Evolutionary conservation across 768 basidiomycete genomes (phyloP).

Genomic region (Cystofilobasidium ferigula): DNA sequence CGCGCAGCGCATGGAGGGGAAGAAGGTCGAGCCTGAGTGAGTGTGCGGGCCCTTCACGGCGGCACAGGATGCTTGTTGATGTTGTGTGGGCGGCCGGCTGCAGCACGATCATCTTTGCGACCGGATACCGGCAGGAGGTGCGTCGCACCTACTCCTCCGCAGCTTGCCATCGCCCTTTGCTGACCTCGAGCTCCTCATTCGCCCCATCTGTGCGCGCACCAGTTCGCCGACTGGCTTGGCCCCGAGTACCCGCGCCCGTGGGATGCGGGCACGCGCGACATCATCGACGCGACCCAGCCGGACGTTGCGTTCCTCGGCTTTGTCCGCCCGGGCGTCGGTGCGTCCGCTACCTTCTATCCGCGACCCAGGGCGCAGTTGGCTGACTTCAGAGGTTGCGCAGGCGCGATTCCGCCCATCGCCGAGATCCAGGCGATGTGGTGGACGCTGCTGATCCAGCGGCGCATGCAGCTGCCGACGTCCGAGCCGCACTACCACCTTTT

Average conservation of each 20-base stretch:
- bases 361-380: neutral
- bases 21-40: conserved; percentile 43
- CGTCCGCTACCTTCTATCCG: conserved; percentile 24
- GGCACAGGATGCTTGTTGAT: neutral
- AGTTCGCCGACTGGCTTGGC: conserved; percentile 35
- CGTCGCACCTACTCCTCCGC: neutral
- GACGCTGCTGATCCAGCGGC: conserved; percentile 45
- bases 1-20: conserved; percentile 39
- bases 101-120: conserved; percentile 43
- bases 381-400: conserved; percentile 22
- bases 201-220: conserved; percentile 30
- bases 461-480: conserved; percentile 42
- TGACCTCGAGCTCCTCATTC: too few relatives aligned
- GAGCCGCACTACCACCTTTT: conserved; percentile 50
- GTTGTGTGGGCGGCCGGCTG: neutral
- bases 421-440: conserved; percentile 55
- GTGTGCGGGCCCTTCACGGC: neutral
- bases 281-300: conserved; percentile 37
- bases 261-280: conserved; percentile 44
- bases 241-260: conserved; percentile 41
- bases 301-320: conserved; percentile 50
- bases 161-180: too few relatives aligned
- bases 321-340: conserved; percentile 51
- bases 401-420: conserved; percentile 50
- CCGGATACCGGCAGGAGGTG: conserved; percentile 41